Conservation (phyloP, 2,329 filamentous ascomycete genomes). For the Penicillium sp. region DNA sequence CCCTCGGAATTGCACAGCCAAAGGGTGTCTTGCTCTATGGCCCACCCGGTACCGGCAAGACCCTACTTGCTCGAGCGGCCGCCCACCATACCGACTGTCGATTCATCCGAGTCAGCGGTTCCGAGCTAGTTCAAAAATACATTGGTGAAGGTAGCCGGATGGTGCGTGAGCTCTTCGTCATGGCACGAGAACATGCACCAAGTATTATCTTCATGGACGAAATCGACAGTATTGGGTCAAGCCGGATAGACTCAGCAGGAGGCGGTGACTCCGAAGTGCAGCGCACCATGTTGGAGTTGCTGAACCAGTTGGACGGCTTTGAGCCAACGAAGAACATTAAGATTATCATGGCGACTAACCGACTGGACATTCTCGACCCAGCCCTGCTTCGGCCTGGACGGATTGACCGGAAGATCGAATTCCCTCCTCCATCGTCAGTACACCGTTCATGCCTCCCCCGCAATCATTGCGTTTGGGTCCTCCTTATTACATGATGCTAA, state of each 20-base stretch:
- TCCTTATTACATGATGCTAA: slow-evolving; percentile 15
- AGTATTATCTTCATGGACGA: slow-evolving; percentile 99
- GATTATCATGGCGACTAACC: slow-evolving; percentile 99
- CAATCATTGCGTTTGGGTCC: not conserved
- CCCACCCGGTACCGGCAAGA: slow-evolving; percentile 95
- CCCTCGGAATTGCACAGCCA: slow-evolving; percentile 95
- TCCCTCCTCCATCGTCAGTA: slow-evolving; percentile 77
- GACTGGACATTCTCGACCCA: slow-evolving; percentile 93
- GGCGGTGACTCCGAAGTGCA: slow-evolving; percentile 97
- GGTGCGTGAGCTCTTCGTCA: slow-evolving; percentile 98
- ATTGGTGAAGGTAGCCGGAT: slow-evolving; percentile 97
- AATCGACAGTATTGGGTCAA: slow-evolving; percentile 97
- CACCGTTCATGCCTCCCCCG: not conserved
- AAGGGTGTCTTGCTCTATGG: slow-evolving; percentile 97
- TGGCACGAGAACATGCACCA: slow-evolving; percentile 95
- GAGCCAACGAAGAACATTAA: slow-evolving; percentile 99
- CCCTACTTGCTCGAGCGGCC: slow-evolving; percentile 86
- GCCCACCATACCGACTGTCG: slow-evolving; percentile 99
- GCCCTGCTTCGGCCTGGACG: slow-evolving; percentile 91
- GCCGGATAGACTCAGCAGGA: slow-evolving; percentile 89
- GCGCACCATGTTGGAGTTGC: slow-evolving; percentile 94
- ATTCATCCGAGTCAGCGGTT: slow-evolving; percentile 95
- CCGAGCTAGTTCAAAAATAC: slow-evolving; percentile 97
- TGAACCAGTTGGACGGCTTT: slow-evolving; percentile 98
- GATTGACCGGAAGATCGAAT: slow-evolving; percentile 98